Percentiles rank a stretch among this genome's conserved stretches.
Conservation (phyloP, 106 monocot species). For the Hemerocallis citrina region DNA sequence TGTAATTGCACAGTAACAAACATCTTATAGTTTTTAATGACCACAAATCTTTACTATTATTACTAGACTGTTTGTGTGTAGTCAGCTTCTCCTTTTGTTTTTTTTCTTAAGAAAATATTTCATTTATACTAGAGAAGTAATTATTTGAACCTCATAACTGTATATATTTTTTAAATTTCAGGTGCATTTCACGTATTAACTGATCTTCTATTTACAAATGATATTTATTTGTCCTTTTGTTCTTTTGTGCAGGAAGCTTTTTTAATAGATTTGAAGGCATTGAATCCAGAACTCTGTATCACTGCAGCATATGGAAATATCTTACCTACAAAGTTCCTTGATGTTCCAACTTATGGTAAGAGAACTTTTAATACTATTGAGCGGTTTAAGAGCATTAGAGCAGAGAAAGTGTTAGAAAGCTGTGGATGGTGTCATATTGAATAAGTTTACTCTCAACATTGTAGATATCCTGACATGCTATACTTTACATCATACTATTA, state of each 20-base stretch:
- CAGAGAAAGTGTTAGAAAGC: neutral
- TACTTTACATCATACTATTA: neutral
- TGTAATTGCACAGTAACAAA: no score
- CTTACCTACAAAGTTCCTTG: slow-evolving; percentile 73
- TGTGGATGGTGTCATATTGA: neutral
- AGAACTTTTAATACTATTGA: neutral
- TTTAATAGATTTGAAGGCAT: slow-evolving; percentile 55
- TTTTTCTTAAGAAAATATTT: no score
- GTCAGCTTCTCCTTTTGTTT: no score
- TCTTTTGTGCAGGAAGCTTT: slow-evolving; percentile 61
- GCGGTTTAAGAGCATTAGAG: neutral
- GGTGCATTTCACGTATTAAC: no score
- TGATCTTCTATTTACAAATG: no score
- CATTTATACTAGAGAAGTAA: no score
- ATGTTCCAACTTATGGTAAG: slow-evolving; percentile 82
- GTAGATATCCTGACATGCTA: neutral
- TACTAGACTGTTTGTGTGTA: no score
- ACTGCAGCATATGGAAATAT: slow-evolving; percentile 98
- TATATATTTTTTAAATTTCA: no score
- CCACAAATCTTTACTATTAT: no score
- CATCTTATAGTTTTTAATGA: no score
- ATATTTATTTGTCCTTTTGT: no score
- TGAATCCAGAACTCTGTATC: slow-evolving; percentile 79
- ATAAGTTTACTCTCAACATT: neutral
- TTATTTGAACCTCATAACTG: no score